Evolutionary conservation across 768 basidiomycete genomes (phyloP), one percentile per base, ranked within the genome.

Genomic region (Lentinula aciculospora): DNA sequence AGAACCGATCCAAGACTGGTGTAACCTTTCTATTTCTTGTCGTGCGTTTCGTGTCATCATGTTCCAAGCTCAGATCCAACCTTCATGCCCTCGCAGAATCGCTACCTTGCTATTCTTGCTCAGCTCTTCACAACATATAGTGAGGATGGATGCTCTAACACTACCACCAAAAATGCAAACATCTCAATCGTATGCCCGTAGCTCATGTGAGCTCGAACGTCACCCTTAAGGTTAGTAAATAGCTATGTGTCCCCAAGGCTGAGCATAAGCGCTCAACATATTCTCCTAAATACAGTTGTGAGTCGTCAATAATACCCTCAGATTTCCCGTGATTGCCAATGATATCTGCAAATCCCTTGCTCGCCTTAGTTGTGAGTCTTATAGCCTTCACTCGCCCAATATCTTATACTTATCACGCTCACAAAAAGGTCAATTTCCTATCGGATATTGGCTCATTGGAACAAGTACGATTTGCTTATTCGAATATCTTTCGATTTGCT

Each of bases 131-230:
- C 49, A 29, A 50, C 49, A 28, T 50, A 50, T 50, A 28, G 49
- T 50, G 15, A 50, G 17, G n/a, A n/a, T n/a, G n/a, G n/a, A n/a
- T 50, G 5, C 17, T n/a, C 19, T 50, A n/a, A n/a, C n/a, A n/a
- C n/a, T n/a, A n/a, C n/a, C n/a, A n/a, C n/a, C 10, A 25, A 9
- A 23, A 19, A 25, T 15, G 47, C n/a, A 31, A 9, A 25, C 29
- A 23, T 19, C 17, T 17, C 3, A 49, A 31, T 49, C 10, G 28
- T 31, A 4, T n/a, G 12, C n/a, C n/a, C 25, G 27, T 17, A 53
- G 51, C 51, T 12, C 32, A 53, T 53, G 32, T 53, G 19, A 53
- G 51, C 37, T 21, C 34, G 19, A 36, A 53, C 37, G 51, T 53
- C 19, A 37, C 32, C 10, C 19, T 23, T 12, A 25, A 53, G 13